Conservation (phyloP, 2,329 filamentous ascomycete genomes). For the Botrytis hyacinthi region DNA sequence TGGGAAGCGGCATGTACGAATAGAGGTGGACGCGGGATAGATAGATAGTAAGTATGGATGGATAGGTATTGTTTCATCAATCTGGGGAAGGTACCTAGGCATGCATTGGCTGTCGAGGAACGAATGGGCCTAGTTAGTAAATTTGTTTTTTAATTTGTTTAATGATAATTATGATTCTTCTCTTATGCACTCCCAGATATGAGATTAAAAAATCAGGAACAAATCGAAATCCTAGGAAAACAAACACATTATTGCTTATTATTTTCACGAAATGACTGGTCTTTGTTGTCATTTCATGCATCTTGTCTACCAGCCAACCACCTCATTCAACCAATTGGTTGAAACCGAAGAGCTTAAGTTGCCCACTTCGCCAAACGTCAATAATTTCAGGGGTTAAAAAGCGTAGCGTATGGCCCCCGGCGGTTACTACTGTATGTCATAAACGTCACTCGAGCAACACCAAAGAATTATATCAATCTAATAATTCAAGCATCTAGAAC, state of each 20-base stretch:
- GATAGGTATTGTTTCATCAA: constrained; percentile 32
- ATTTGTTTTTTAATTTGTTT: background rate
- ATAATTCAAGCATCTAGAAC: background rate
- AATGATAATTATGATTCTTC: background rate
- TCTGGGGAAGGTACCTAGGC: constrained; percentile 33
- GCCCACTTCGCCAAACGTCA: constrained; percentile 6
- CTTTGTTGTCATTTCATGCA: constrained; percentile 3
- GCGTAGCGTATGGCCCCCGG: background rate
- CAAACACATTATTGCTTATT: constrained; percentile 10
- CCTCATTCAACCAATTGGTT: background rate
- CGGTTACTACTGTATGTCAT: background rate
- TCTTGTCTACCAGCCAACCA: constrained; percentile 17
- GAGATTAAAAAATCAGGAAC: background rate
- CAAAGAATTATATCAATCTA: background rate
- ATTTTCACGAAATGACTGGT: background rate
- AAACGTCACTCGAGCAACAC: background rate
- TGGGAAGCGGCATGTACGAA: constrained; percentile 17
- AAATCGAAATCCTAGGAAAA: background rate
- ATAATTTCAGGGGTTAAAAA: background rate
- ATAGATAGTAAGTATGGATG: background rate
- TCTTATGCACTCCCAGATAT: background rate
- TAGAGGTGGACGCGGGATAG: background rate
- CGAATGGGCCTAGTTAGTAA: background rate
- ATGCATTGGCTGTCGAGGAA: constrained; percentile 27
- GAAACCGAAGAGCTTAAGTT: background rate